Conservation (phyloP, 2,329 filamentous ascomycete species). For the Fusarium abutilonis region DNA sequence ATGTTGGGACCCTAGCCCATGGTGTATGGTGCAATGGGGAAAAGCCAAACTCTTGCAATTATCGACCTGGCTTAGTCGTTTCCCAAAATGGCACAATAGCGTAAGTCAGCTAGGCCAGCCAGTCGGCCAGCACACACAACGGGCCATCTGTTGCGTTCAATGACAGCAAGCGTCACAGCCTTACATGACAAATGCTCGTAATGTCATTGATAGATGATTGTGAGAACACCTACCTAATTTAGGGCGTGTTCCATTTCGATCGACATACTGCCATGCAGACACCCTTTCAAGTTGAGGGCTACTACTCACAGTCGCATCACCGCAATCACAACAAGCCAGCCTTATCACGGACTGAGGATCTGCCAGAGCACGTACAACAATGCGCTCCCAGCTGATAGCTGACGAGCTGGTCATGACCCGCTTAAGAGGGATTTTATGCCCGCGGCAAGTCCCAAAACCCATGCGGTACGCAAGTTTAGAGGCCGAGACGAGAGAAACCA, state of each 20-base stretch:
- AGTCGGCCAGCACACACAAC: slow-evolving; percentile 1
- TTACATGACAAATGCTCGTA: slow-evolving; percentile 28
- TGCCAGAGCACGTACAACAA: slow-evolving; percentile 4
- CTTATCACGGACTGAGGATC: neutral
- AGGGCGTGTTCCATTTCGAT: slow-evolving; percentile 21
- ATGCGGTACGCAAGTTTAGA: neutral
- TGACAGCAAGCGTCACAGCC: slow-evolving; percentile 21
- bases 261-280: slow-evolving; percentile 9
- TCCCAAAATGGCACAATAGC: slow-evolving; percentile 33
- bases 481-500: neutral
- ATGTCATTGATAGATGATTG: neutral
- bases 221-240: slow-evolving; percentile 21
- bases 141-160: slow-evolving; percentile 13
- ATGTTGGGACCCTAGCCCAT: slow-evolving; percentile 20
- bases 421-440: slow-evolving; percentile 4
- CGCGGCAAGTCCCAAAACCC: neutral
- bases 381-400: neutral
- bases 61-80: slow-evolving; percentile 27
- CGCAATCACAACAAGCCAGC: slow-evolving; percentile 2
- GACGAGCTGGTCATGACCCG: slow-evolving; percentile 4
- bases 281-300: slow-evolving; percentile 10
- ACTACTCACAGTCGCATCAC: slow-evolving; percentile 17
- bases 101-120: neutral
- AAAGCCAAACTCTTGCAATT: slow-evolving; percentile 19
- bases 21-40: slow-evolving; percentile 27